Percentiles rank a stretch among this genome's conserved stretches.
phyloP scores from a whole-genome alignment of 176 grass and related monocot genomes.

The Cenchrus purpureus region DNA sequence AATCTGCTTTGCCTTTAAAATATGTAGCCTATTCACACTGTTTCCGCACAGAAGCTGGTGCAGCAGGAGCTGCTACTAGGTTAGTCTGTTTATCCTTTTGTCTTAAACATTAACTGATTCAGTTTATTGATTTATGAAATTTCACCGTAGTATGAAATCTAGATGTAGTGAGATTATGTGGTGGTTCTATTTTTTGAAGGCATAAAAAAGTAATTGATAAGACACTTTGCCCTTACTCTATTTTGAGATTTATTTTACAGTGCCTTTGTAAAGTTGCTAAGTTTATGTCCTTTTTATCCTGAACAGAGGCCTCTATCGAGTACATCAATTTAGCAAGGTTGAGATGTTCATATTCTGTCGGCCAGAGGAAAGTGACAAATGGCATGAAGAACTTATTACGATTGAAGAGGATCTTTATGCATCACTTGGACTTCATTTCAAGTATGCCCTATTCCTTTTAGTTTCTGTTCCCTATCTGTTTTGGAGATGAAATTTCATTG shows the following conservation, averaged over 20 bases:
- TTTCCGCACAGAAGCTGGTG: slow-evolving; percentile 96
- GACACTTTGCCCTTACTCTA: not conserved
- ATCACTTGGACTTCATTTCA: slow-evolving; percentile 96
- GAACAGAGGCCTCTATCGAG: slow-evolving; percentile 83
- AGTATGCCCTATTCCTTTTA: slow-evolving; percentile 53
- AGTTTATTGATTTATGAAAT: slow-evolving; percentile 18
- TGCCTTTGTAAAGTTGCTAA: slow-evolving; percentile 3
- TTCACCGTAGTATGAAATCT: not conserved
- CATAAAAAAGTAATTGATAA: not conserved
- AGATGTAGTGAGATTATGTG: not conserved
- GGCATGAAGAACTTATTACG: slow-evolving; percentile 89
- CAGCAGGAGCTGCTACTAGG: slow-evolving; percentile 82
- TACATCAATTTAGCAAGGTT: slow-evolving; percentile 99
- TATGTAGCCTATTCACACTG: slow-evolving; percentile 97
- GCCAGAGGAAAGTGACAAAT: slow-evolving; percentile 77
- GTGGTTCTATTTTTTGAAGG: not conserved
- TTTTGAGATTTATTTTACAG: not conserved
- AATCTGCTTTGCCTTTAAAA: slow-evolving; percentile 80
- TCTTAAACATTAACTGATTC: not conserved
- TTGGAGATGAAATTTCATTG: not conserved
- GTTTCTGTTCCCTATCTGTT: not conserved
- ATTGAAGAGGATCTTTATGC: slow-evolving; percentile 94
- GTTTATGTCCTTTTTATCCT: slow-evolving; percentile 35
- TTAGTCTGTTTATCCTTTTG: slow-evolving; percentile 35
- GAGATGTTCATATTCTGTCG: slow-evolving; percentile 97